Evolutionary conservation across 768 basidiomycete species (phyloP).

Genomic region (Dendrothele bispora): DNA sequence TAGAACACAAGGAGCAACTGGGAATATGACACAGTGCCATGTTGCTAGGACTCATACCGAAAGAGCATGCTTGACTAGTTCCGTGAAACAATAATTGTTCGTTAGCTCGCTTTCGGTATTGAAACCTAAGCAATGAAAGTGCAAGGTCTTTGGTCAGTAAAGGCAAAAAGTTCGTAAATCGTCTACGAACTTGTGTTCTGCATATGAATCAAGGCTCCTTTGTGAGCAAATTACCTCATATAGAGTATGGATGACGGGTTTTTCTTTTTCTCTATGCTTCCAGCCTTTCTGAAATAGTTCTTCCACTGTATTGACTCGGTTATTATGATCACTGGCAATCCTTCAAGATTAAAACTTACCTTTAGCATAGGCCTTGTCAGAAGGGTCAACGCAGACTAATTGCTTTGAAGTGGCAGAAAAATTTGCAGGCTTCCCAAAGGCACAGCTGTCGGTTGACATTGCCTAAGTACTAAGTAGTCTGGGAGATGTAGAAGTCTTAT

Average conservation of each 20-base stretch:
- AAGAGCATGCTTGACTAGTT: constrained; percentile 55
- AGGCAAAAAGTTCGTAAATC: neutral
- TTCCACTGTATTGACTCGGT: constrained; percentile 37
- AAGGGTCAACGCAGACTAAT: constrained; percentile 37
- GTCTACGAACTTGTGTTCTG: constrained; percentile 47
- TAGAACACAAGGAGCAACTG: constrained; percentile 55
- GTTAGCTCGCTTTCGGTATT: constrained; percentile 30
- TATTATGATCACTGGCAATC: neutral
- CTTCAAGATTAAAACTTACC: too few relatives aligned
- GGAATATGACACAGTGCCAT: constrained; percentile 48
- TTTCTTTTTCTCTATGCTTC: constrained; percentile 54
- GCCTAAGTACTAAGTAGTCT: too few relatives aligned
- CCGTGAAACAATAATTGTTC: constrained; percentile 70
- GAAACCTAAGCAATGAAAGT: neutral
- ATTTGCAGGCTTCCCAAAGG: too few relatives aligned
- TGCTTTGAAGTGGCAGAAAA: too few relatives aligned
- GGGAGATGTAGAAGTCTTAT: too few relatives aligned
- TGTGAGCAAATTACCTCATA: constrained; percentile 53
- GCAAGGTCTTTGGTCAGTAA: neutral
- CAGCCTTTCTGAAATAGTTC: constrained; percentile 52
- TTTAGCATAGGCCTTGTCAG: constrained; percentile 34
- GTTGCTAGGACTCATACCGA: constrained; percentile 52
- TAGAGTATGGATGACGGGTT: constrained; percentile 47
- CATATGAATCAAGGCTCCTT: constrained; percentile 41
- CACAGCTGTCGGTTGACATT: too few relatives aligned